These are phyloP conservation scores for Ogataea degrootiae DNA, from an alignment of 805 yeast genomes.

Conservation along the genomic window DNA sequence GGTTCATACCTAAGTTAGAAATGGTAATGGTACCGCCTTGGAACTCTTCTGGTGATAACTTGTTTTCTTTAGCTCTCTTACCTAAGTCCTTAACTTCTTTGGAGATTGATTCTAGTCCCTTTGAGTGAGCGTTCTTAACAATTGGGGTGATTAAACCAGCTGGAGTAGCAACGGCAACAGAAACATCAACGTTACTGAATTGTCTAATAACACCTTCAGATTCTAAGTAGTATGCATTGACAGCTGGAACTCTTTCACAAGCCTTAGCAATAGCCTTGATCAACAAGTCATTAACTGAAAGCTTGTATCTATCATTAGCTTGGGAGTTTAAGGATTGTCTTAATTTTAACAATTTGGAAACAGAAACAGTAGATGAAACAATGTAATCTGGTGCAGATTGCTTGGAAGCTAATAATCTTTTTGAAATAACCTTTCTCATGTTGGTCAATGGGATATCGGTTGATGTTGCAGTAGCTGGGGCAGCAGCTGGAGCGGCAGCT, in stretches of 20 bases:
- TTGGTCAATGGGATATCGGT: slow-evolving; percentile 81
- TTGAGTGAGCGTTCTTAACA: slow-evolving; percentile 78
- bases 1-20: slow-evolving; percentile 98
- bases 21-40: slow-evolving; percentile 99
- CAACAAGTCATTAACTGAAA: slow-evolving; percentile 90
- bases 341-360: slow-evolving; percentile 83
- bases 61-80: slow-evolving; percentile 91
- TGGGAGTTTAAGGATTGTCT: slow-evolving; percentile 84
- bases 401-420: slow-evolving; percentile 82
- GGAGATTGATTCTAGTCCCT: slow-evolving; percentile 83
- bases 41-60: slow-evolving; percentile 93
- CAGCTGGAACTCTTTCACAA: slow-evolving; percentile 84
- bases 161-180: slow-evolving; percentile 98
- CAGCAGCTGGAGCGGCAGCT: slow-evolving; percentile 35
- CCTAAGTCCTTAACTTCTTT: slow-evolving; percentile 85
- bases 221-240: slow-evolving; percentile 91
- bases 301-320: slow-evolving; percentile 80
- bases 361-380: slow-evolving; percentile 82
- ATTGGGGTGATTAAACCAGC: slow-evolving; percentile 96
- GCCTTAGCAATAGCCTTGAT: slow-evolving; percentile 95
- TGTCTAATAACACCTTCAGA: slow-evolving; percentile 87
- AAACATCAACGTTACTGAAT: slow-evolving; percentile 87
- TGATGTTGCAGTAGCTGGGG: slow-evolving; percentile 39
- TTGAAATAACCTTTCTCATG: slow-evolving; percentile 93
- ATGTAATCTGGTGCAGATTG: slow-evolving; percentile 87